Evolutionary conservation across 2,329 filamentous ascomycete genomes (phyloP), one percentile per base, ranked within the genome.

Genomic region (Pseudogymnoascus sp.): DNA sequence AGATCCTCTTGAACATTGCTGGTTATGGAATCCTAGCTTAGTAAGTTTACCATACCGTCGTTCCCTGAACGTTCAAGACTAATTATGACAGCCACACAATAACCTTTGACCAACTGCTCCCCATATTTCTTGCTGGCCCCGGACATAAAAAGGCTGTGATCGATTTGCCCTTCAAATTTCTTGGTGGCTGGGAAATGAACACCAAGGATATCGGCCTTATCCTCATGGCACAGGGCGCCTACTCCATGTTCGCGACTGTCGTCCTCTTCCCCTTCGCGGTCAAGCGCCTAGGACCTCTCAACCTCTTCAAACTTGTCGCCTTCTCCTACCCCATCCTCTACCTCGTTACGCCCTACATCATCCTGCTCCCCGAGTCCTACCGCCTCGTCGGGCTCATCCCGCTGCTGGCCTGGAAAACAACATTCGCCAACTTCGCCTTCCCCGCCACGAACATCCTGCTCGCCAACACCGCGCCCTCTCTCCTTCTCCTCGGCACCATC

Each of bases 1-100:
- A 93, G 60, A 90, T 97, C 63, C 80, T 96, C 65, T 80, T 96
- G 72, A 93, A 93, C 72, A 96, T 97, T 67, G 78, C 93, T 64
- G 91, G 90, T 62, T 96, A 96, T 73, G 93, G 93, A 50, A 91
- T 97, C 70, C 80, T 97, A 65, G 93, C 93, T 67, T 97, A 96
- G 92, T 96, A 83, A 85, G 91, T 87, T 59, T 61, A 50, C 13
- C 61, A 38, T 62, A 63, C 62, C 42, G 60, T 60, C 42, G 60
- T 60, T 42, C 53, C 21, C 38, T 68, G 47, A 42, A 62, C 31
- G 21, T 60, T 23, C 36, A 15, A 7, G 36, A 64, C 69, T 73
- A 65, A 73, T 68, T 57, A 28, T 33, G 66, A 42, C 71, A 96
- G 93, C 78, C 93, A 97, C 78, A 97, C 93, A 11, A 97, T 99